These are phyloP conservation scores for Kluyveromyces marxianus DNA, from an alignment of 1,139 yeast genomes.

Conservation along the genomic window DNA sequence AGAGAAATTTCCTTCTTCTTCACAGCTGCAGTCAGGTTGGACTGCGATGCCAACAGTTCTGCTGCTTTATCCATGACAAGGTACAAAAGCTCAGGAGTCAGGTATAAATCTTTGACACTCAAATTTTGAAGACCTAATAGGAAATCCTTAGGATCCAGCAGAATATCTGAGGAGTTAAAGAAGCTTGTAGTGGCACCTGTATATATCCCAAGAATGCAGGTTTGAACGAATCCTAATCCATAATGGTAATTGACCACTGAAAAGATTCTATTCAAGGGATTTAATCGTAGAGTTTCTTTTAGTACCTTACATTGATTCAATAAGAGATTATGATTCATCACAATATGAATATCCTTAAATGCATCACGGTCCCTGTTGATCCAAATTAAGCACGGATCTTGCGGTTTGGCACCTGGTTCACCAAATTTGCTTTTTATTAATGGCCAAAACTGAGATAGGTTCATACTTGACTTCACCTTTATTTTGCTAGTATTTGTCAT, in stretches of 20 bases:
- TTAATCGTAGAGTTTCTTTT: slow-evolving; percentile 85
- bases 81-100: slow-evolving; percentile 77
- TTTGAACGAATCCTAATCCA: slow-evolving; percentile 83
- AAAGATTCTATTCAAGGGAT: slow-evolving; percentile 62
- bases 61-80: slow-evolving; percentile 68
- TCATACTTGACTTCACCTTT: slow-evolving; percentile 20
- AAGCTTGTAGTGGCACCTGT: slow-evolving; percentile 81
- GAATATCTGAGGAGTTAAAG: slow-evolving; percentile 72
- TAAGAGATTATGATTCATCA: slow-evolving; percentile 49
- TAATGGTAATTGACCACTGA: slow-evolving; percentile 82
- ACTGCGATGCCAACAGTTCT: slow-evolving; percentile 10
- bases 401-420: slow-evolving; percentile 7
- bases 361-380: slow-evolving; percentile 24
- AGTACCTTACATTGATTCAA: slow-evolving; percentile 79
- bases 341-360: slow-evolving; percentile 20
- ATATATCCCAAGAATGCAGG: slow-evolving; percentile 74
- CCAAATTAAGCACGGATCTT: slow-evolving; percentile 30
- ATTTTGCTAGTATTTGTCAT: slow-evolving; percentile 27
- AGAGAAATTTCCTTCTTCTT: slow-evolving; percentile 11
- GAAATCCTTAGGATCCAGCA: slow-evolving; percentile 66
- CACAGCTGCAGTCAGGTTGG: neutral
- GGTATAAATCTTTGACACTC: slow-evolving; percentile 79
- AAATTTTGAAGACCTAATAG: slow-evolving; percentile 66
- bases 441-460: slow-evolving; percentile 16
- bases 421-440: slow-evolving; percentile 16